Percentiles rank a stretch among this genome's conserved stretches.
phyloP scores from a whole-genome alignment of 2,329 filamentous ascomycete genomes.

The Penicillium sp. region DNA sequence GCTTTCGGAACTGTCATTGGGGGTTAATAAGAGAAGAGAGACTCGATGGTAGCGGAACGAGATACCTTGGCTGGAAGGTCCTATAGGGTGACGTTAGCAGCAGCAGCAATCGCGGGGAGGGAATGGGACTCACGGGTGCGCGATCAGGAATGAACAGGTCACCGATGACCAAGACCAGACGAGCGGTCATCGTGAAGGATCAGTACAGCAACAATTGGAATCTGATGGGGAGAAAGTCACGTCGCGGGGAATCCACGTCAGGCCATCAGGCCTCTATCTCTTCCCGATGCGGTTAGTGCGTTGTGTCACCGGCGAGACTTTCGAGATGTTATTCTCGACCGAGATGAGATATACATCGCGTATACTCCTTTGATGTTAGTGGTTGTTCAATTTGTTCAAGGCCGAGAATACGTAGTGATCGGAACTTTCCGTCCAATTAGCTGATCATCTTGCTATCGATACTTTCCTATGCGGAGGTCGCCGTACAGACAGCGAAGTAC shows the following conservation, averaged over 20 bases:
- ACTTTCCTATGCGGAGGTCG: conserved; percentile 12
- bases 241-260: conserved; percentile 20
- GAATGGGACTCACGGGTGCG: conserved; percentile 57
- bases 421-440: too few species aligned
- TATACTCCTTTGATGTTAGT: too few species aligned
- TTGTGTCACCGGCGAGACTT: too few species aligned
- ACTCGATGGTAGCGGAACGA: conserved; percentile 4
- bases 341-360: too few species aligned
- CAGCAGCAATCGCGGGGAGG: background rate
- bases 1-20: conserved; percentile 66
- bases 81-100: conserved; percentile 33
- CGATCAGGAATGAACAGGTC: conserved; percentile 92
- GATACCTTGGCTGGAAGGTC: conserved; percentile 81
- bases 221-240: conserved; percentile 1
- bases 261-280: too few species aligned
- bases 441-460: too few species aligned
- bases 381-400: too few species aligned
- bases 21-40: background rate
- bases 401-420: too few species aligned
- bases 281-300: background rate
- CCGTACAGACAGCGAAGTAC: conserved; percentile 12
- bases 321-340: too few species aligned
- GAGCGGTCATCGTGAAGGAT: conserved; percentile 65
- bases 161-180: conserved; percentile 84
- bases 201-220: background rate